Evolutionary conservation across 116 monocot species (phyloP).

Genomic region (Zostera marina): DNA sequence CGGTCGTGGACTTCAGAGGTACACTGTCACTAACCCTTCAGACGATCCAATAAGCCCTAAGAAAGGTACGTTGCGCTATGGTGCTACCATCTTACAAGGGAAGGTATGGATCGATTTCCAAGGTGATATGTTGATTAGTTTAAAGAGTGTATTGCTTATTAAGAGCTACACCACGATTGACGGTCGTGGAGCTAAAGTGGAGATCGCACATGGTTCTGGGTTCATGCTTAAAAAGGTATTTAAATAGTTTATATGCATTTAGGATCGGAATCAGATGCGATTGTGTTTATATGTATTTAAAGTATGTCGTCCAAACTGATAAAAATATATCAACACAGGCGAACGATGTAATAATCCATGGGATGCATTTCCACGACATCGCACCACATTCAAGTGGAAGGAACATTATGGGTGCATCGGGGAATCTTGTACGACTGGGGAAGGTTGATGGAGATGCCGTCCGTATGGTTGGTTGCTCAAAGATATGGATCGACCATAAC

Average conservation of each 20-base stretch:
- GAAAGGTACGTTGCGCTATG: constrained; percentile 52
- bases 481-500: constrained; percentile 92
- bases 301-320: too few species aligned
- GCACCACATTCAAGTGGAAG: constrained; percentile 10
- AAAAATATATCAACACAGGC: too few species aligned
- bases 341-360: constrained; percentile 65
- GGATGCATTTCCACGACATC: constrained; percentile 54
- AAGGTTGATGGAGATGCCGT: constrained; percentile 60
- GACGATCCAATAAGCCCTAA: constrained; percentile 46
- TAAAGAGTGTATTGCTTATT: constrained; percentile 26
- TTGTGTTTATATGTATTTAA: not conserved
- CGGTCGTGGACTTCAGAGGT: constrained; percentile 21
- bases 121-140: constrained; percentile 39
- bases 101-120: constrained; percentile 71
- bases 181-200: constrained; percentile 55
- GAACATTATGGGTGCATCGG: constrained; percentile 15
- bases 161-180: constrained; percentile 63
- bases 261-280: not conserved
- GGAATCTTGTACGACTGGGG: constrained; percentile 13
- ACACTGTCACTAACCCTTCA: constrained; percentile 46
- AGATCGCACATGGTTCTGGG: constrained; percentile 52
- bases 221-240: constrained; percentile 40
- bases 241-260: not conserved
- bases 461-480: constrained; percentile 31
- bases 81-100: constrained; percentile 25